Evolutionary conservation across 208 protist species (phyloP).

Genomic region (Herpetomonas samuelpessoai): DNA sequence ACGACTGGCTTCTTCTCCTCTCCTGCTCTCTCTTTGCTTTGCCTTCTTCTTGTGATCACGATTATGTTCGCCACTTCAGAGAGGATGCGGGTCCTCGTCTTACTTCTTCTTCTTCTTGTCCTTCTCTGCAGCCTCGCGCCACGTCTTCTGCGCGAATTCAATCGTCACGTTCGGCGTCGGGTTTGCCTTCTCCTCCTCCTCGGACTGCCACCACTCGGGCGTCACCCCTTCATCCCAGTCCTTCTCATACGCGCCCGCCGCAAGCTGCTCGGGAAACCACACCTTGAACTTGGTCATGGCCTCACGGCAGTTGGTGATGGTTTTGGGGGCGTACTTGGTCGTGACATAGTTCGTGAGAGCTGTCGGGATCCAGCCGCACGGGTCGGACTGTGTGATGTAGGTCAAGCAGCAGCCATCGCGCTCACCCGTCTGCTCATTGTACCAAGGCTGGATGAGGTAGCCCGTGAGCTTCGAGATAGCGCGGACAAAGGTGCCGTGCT

Average conservation of each 20-base stretch:
- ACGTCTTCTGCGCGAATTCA: slow-evolving; percentile 47
- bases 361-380: slow-evolving; percentile 77
- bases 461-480: slow-evolving; percentile 79
- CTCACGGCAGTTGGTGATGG: slow-evolving; percentile 40
- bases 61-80: no score
- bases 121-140: slow-evolving; percentile 28
- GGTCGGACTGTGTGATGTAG: slow-evolving; percentile 87
- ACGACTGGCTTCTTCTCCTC: slow-evolving; percentile 1
- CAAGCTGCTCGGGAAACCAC: slow-evolving; percentile 65
- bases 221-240: slow-evolving; percentile 35
- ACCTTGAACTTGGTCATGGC: slow-evolving; percentile 44
- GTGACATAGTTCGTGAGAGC: slow-evolving; percentile 75
- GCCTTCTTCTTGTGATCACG: slow-evolving; percentile 16
- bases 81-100: no score
- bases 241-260: slow-evolving; percentile 51
- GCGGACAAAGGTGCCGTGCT: slow-evolving; percentile 48
- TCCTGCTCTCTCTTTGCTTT: slow-evolving; percentile 8
- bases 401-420: slow-evolving; percentile 54
- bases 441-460: slow-evolving; percentile 80
- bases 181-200: slow-evolving; percentile 17
- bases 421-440: slow-evolving; percentile 34
- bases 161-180: slow-evolving; percentile 48
- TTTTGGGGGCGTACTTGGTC: slow-evolving; percentile 79
- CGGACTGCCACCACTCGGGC: slow-evolving; percentile 39
- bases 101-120: slow-evolving; percentile 3